A percentile compares a stretch with the other conserved stretches of the same genome.
These are phyloP conservation scores for Xerocomus potaroensis DNA, from an alignment of 768 basidiomycete species.

Conservation along the genomic window DNA sequence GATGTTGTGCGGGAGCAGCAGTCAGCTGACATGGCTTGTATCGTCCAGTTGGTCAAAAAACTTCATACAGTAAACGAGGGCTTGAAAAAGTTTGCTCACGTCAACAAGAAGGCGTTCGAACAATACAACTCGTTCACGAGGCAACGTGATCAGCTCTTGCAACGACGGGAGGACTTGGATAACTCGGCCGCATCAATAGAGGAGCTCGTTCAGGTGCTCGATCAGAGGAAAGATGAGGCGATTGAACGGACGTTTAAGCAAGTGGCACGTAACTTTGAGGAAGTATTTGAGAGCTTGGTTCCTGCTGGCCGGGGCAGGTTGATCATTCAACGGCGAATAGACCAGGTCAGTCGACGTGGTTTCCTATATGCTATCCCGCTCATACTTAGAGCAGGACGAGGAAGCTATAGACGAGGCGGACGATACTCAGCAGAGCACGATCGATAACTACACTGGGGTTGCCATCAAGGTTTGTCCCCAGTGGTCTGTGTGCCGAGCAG, in stretches of 20 bases:
- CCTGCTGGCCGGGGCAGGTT: conserved; percentile 88
- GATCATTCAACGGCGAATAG: conserved; percentile 89
- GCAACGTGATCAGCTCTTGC: conserved; percentile 86
- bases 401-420: conserved; percentile 64
- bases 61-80: conserved; percentile 90
- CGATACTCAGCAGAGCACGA: conserved; percentile 65
- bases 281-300: conserved; percentile 94
- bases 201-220: conserved; percentile 88
- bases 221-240: conserved; percentile 97
- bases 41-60: conserved; percentile 80
- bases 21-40: conserved; percentile 2
- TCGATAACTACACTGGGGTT: conserved; percentile 96
- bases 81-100: conserved; percentile 94
- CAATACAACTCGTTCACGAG: conserved; percentile 98
- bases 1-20: not conserved
- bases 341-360: conserved; percentile 48
- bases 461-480: conserved; percentile 71
- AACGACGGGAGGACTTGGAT: conserved; percentile 88
- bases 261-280: conserved; percentile 94
- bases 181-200: conserved; percentile 86
- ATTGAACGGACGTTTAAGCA: conserved; percentile 99
- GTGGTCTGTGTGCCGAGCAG: not conserved
- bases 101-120: conserved; percentile 99
- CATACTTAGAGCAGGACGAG: conserved; percentile 49
- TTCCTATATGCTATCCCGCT: not conserved